Percentiles rank a stretch among this genome's conserved stretches.
Evolutionary conservation across 768 basidiomycete genomes (phyloP).

Genomic region (Pisolithus sp.): DNA sequence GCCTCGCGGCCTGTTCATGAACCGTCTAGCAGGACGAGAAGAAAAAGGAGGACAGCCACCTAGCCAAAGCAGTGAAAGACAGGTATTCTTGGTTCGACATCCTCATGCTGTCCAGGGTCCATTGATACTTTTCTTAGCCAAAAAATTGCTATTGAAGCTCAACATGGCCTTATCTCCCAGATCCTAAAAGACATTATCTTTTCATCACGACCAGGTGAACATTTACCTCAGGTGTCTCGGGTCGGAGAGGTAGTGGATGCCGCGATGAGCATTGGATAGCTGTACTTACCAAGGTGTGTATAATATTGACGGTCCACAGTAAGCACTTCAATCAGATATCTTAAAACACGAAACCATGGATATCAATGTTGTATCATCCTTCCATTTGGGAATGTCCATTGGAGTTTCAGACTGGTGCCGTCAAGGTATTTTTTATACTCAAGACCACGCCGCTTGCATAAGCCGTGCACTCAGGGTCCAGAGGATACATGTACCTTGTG

Average conservation of each 20-base stretch:
- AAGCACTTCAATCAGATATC: too few relatives aligned
- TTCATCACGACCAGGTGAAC: slow-evolving; percentile 40
- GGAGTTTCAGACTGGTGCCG: too few relatives aligned
- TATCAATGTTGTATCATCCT: too few relatives aligned
- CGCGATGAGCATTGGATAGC: slow-evolving; percentile 26
- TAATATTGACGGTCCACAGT: too few relatives aligned
- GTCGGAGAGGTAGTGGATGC: slow-evolving; percentile 31
- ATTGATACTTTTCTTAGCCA: slow-evolving; percentile 41
- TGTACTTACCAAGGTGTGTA: not conserved
- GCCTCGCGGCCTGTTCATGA: not conserved
- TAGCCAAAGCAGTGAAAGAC: slow-evolving; percentile 88
- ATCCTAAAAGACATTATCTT: slow-evolving; percentile 92
- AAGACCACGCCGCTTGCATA: too few relatives aligned
- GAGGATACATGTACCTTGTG: too few relatives aligned
- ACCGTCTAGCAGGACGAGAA: slow-evolving; percentile 46
- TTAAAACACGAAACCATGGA: too few relatives aligned
- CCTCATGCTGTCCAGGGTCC: not conserved
- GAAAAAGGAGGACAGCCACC: slow-evolving; percentile 84
- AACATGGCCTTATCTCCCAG: slow-evolving; percentile 91
- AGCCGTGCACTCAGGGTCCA: too few relatives aligned
- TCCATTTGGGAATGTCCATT: too few relatives aligned
- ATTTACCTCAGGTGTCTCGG: slow-evolving; percentile 14
- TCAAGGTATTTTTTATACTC: too few relatives aligned
- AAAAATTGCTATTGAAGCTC: slow-evolving; percentile 85
- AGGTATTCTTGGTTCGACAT: slow-evolving; percentile 41